A percentile compares a stretch with the other conserved stretches of the same genome.
Conservation (phyloP, 164 flowering plant species). For the Warburgia ugandensis region DNA sequence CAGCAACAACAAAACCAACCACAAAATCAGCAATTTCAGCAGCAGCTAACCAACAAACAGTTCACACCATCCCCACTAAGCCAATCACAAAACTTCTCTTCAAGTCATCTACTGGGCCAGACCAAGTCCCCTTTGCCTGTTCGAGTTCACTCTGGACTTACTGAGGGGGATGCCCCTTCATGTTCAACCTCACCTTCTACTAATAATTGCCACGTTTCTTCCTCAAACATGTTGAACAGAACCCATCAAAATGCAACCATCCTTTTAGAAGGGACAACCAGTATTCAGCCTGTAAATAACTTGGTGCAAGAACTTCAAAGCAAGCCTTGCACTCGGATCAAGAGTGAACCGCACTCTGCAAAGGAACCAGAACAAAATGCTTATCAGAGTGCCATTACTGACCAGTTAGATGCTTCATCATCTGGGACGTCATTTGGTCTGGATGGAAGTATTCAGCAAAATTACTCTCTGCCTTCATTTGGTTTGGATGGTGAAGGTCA, state of each 20-base stretch:
- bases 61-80: slow-evolving; percentile 27
- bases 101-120: slow-evolving; percentile 41
- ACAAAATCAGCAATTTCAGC: no score
- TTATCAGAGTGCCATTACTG: slow-evolving; percentile 37
- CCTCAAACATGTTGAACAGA: slow-evolving; percentile 43
- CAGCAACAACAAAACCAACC: slow-evolving; percentile 6
- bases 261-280: slow-evolving; percentile 29
- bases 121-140: slow-evolving; percentile 27
- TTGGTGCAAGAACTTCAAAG: slow-evolving; percentile 48
- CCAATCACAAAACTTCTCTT: slow-evolving; percentile 39
- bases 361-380: slow-evolving; percentile 50
- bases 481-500: slow-evolving; percentile 68
- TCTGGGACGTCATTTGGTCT: slow-evolving; percentile 80
- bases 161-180: slow-evolving; percentile 81
- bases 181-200: slow-evolving; percentile 86
- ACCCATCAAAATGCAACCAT: slow-evolving; percentile 37
- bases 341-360: slow-evolving; percentile 39
- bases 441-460: slow-evolving; percentile 61
- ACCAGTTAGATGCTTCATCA: slow-evolving; percentile 77
- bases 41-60: slow-evolving; percentile 27
- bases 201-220: slow-evolving; percentile 49
- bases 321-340: slow-evolving; percentile 42
- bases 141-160: slow-evolving; percentile 44
- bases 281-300: slow-evolving; percentile 32
- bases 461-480: slow-evolving; percentile 45